Percentiles rank a stretch among this genome's conserved stretches.
phyloP scores from a whole-genome alignment of 345 rosid species.

The Melaleuca alternifolia region DNA sequence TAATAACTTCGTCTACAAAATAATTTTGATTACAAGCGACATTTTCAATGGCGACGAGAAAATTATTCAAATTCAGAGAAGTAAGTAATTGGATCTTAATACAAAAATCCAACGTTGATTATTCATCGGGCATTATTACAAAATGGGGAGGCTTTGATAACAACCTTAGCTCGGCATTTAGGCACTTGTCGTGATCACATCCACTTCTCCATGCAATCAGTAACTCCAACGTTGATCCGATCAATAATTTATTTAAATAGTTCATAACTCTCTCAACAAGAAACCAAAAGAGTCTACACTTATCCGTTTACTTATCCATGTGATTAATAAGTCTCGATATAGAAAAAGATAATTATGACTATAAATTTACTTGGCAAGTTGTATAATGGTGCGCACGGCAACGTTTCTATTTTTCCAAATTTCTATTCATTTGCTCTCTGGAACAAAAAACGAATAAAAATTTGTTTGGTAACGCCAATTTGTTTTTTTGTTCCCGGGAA shows the following conservation, averaged over 20 bases:
- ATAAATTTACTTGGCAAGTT: background rate
- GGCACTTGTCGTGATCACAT: rapidly evolving
- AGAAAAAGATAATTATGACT: background rate
- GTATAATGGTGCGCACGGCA: too few relatives aligned
- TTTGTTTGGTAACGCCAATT: too few relatives aligned
- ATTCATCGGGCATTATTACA: rapidly evolving
- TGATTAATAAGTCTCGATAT: rapidly evolving
- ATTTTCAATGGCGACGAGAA: background rate
- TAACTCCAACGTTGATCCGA: rapidly evolving
- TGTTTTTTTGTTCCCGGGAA: too few relatives aligned
- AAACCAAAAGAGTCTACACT: background rate
- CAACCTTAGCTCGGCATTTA: background rate
- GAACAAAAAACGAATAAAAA: too few relatives aligned
- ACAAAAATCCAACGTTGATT: rapidly evolving
- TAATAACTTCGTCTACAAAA: background rate
- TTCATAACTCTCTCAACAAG: rapidly evolving
- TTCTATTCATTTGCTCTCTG: too few relatives aligned
- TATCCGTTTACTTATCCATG: background rate
- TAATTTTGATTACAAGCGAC: background rate
- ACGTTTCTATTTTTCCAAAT: too few relatives aligned
- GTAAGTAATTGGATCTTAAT: background rate
- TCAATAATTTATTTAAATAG: background rate
- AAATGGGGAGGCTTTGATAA: too few relatives aligned
- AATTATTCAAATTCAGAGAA: background rate
- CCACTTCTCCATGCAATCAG: background rate